phyloP scores from a whole-genome alignment of 305 asterid genomes.

The Vinca major region DNA sequence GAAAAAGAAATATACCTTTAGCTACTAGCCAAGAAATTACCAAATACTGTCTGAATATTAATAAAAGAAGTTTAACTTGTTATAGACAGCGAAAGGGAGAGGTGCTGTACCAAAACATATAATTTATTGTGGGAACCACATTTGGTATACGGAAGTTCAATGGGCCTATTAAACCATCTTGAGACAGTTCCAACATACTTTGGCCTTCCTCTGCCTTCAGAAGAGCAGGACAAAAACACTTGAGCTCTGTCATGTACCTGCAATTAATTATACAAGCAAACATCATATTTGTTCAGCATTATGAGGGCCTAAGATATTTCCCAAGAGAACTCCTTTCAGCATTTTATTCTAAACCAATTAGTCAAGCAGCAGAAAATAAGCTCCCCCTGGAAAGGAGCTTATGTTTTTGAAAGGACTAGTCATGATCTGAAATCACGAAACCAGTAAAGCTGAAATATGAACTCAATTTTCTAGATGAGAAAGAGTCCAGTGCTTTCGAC shows the following conservation, averaged over 20 bases:
- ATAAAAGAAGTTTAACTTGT: not conserved
- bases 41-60: not conserved
- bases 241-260: constrained; percentile 98
- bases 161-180: constrained; percentile 65
- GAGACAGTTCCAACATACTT: constrained; percentile 49
- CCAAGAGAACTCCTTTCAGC: not conserved
- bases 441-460: not conserved
- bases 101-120: constrained; percentile 51
- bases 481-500: not conserved
- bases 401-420: not conserved
- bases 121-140: constrained; percentile 43
- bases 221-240: constrained; percentile 63
- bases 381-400: not conserved
- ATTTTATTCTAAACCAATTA: not conserved
- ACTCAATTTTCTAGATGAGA: not conserved
- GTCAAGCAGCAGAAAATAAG: not conserved
- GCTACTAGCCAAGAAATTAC: not conserved
- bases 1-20: not conserved
- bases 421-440: not conserved
- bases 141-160: constrained; percentile 43
- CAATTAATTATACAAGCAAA: constrained; percentile 8
- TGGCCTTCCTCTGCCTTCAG: constrained; percentile 44
- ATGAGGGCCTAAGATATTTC: not conserved
- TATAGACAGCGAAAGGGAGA: not conserved
- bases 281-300: not conserved